A percentile compares a stretch with the other conserved stretches of the same genome.
These are phyloP conservation scores for Candida michaelii DNA, from an alignment of 805 yeast genomes.

Conservation along the genomic window DNA sequence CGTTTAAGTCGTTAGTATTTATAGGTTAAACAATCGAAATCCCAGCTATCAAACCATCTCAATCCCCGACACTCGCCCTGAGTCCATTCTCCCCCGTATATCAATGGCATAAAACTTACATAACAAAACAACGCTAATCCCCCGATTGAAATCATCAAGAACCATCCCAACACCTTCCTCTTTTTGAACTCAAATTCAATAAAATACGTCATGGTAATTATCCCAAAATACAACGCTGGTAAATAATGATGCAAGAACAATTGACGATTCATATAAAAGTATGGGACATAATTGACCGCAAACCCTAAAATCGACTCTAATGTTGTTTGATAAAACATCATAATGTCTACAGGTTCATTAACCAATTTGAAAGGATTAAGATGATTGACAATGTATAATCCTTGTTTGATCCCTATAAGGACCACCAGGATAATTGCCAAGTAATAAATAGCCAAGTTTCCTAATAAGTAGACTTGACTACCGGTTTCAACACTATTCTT, in stretches of 20 bases:
- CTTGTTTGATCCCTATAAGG: conserved; percentile 21
- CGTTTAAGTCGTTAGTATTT: too few relatives aligned
- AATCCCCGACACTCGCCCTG: conserved; percentile 35
- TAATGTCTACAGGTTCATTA: conserved; percentile 14
- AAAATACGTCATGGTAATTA: conserved; percentile 44
- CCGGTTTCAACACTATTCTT: conserved; percentile 17
- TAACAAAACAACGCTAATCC: conserved; percentile 26
- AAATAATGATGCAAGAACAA: conserved; percentile 48
- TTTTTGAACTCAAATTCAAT: conserved; percentile 40
- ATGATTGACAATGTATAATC: conserved; percentile 20
- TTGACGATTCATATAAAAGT: conserved; percentile 40
- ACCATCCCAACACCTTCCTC: conserved; percentile 25
- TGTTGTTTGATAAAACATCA: conserved; percentile 20
- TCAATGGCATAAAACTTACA: conserved; percentile 37
- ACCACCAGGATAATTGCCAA: conserved; percentile 36
- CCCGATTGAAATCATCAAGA: conserved; percentile 19
- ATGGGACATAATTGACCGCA: conserved; percentile 58
- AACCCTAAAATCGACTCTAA: conserved; percentile 55
- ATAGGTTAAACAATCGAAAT: conserved; percentile 38
- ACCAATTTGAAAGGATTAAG: conserved; percentile 32
- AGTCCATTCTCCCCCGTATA: conserved; percentile 50
- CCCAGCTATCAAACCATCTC: conserved; percentile 43
- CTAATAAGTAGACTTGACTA: conserved; percentile 54
- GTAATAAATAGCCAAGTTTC: conserved; percentile 63
- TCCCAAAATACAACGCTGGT: conserved; percentile 50